These are phyloP conservation scores for Forsythia suspensa DNA, from an alignment of 257 asterid species.

Conservation along the genomic window DNA sequence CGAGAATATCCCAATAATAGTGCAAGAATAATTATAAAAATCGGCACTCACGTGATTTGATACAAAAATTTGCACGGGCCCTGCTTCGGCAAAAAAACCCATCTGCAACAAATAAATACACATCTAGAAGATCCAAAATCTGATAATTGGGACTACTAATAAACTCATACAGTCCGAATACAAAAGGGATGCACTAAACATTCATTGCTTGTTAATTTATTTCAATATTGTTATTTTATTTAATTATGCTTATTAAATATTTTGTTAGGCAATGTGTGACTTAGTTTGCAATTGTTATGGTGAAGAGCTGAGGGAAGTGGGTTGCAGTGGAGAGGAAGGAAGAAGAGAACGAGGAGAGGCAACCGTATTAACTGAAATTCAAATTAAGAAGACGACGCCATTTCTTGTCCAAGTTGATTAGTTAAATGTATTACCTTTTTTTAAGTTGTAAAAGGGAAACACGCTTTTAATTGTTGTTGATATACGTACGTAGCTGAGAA, in stretches of 20 bases:
- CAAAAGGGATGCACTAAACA: background rate
- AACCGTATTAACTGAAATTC: too few species aligned
- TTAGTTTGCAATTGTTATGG: background rate
- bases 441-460: too few species aligned
- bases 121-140: background rate
- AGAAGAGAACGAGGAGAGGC: too few species aligned
- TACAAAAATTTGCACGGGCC: conserved; percentile 57
- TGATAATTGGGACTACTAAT: background rate
- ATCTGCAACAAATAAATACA: conserved; percentile 31
- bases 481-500: too few species aligned
- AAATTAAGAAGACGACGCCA: too few species aligned
- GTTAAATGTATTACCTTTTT: too few species aligned
- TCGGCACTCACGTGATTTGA: conserved; percentile 45
- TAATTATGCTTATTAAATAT: background rate
- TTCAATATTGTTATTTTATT: background rate
- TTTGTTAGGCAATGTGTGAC: background rate
- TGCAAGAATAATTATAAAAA: background rate
- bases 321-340: too few species aligned
- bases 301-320: too few species aligned
- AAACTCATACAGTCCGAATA: background rate
- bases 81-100: conserved; percentile 62
- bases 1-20: background rate
- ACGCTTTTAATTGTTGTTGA: too few species aligned
- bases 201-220: background rate
- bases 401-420: too few species aligned